Evolutionary conservation across 2,329 filamentous ascomycete species (phyloP).

Genomic region (Tympanopsis confertula): DNA sequence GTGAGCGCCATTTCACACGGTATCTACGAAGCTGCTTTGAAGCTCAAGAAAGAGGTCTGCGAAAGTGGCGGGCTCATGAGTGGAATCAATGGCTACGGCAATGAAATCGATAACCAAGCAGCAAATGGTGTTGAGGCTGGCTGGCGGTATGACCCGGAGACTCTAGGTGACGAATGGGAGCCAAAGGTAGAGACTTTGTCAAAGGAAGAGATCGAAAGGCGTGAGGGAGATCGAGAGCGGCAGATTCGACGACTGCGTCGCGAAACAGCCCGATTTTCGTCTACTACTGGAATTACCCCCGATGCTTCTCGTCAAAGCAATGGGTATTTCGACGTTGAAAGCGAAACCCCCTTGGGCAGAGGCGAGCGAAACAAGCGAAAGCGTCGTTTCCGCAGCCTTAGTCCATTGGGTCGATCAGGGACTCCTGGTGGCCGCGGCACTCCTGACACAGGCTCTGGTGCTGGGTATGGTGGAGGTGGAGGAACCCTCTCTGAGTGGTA

Average conservation of each 20-base stretch:
- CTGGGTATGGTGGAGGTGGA: slow-evolving; percentile 38
- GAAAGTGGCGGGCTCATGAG: slow-evolving; percentile 80
- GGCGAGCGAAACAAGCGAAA: slow-evolving; percentile 94
- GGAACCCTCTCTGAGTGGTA: slow-evolving; percentile 54
- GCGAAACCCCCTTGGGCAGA: slow-evolving; percentile 79
- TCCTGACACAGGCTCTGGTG: slow-evolving; percentile 67
- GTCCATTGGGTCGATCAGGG: slow-evolving; percentile 58
- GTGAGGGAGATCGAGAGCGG: slow-evolving; percentile 85
- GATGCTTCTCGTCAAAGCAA: slow-evolving; percentile 51
- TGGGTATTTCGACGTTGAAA: slow-evolving; percentile 35
- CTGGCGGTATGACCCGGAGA: slow-evolving; percentile 91
- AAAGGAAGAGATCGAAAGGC: slow-evolving; percentile 95
- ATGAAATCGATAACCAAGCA: slow-evolving; percentile 79
- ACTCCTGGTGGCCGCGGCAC: slow-evolving; percentile 67
- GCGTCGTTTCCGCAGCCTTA: slow-evolving; percentile 77
- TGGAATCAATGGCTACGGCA: slow-evolving; percentile 53
- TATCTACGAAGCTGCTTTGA: slow-evolving; percentile 88
- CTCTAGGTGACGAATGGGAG: slow-evolving; percentile 74
- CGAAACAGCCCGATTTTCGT: slow-evolving; percentile 87
- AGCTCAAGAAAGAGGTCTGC: slow-evolving; percentile 90
- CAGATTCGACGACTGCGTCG: slow-evolving; percentile 76
- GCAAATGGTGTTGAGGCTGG: slow-evolving; percentile 73
- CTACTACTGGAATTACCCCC: slow-evolving; percentile 69
- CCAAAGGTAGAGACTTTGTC: slow-evolving; percentile 71
- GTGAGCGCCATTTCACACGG: slow-evolving; percentile 87